phyloP scores from a whole-genome alignment of 805 yeast genomes.

The Isabelozyma heimii region DNA sequence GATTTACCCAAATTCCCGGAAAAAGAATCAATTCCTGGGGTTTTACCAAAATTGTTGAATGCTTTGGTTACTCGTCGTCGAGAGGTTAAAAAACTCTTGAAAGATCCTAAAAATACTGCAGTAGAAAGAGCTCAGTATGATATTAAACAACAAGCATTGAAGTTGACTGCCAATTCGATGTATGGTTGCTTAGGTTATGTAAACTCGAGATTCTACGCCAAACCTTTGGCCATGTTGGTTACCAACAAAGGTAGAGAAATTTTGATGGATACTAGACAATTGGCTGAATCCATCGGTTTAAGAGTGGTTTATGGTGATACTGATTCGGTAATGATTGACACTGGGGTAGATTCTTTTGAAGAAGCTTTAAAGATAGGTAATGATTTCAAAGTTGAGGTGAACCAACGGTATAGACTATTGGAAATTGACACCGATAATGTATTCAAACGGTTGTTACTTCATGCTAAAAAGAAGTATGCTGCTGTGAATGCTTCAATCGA shows the following conservation, averaged over 20 bases:
- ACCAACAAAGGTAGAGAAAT: conserved; percentile 96
- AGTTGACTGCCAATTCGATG: conserved; percentile 98
- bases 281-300: conserved; percentile 82
- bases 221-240: conserved; percentile 92
- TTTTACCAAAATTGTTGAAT: conserved; percentile 78
- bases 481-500: conserved; percentile 67
- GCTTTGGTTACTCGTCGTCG: conserved; percentile 88
- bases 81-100: conserved; percentile 83
- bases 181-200: conserved; percentile 96
- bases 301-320: conserved; percentile 97
- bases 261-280: conserved; percentile 84
- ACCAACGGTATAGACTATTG: conserved; percentile 79
- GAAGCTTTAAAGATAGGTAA: conserved; percentile 85
- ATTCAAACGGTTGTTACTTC: conserved; percentile 77
- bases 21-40: conserved; percentile 62
- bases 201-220: conserved; percentile 90
- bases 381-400: conserved; percentile 79
- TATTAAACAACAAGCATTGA: conserved; percentile 92
- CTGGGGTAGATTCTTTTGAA: conserved; percentile 63
- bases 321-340: conserved; percentile 97
- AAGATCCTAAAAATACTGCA: conserved; percentile 63
- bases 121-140: conserved; percentile 81
- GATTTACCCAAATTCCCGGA: conserved; percentile 69
- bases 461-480: conserved; percentile 97
- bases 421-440: conserved; percentile 96